Evolutionary conservation across 352 stramenopile species (phyloP), one percentile per base, ranked within the genome.

Genomic region (Pythium volutum): DNA sequence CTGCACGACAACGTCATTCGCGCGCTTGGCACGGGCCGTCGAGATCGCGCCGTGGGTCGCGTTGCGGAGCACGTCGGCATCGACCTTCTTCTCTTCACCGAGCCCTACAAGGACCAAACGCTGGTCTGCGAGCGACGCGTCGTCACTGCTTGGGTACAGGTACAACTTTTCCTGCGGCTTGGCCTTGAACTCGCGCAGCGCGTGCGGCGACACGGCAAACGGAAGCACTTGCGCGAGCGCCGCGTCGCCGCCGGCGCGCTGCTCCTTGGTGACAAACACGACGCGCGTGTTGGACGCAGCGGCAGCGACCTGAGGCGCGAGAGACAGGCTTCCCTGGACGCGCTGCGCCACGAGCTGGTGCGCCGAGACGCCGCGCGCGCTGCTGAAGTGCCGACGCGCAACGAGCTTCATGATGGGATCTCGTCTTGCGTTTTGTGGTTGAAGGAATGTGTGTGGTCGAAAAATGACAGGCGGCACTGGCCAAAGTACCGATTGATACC

Each of bases 21-120:
- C 66, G 54, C 73, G 69, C 67, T 91, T 92, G 47, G 67, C 59
- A 29, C 76, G 78, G 20, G 88, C 52, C 1, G 62, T 50, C 20
- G 66, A 77, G 39, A 95, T 43, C 3, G 83, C 85, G 38, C 75
- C 75, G 67, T 91, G 77, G 16, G 81, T 87, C 26, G 83, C 83
- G 38, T 86, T 74, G 22, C 85, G 82, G 55, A 95, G 69, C 52
- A 79, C 67, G 16, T 76, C 68, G 55, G 86, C 80, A 46, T 79
- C 76, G 39, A 95, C 67, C 50, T 89, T 88, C 7, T 80, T 72
- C 26, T 65, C 75, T 25, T 79, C 77, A 49, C 85, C 85, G 23
- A 95, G 77, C 11, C 85, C 85, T 29, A 95, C 77, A 3, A 95
- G 79, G 55, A 95, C 69, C 56, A 87, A 72, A 46, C 83, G 85